Base-by-base conservation (phyloP, 139 green algal species). In the Chlorella ohadii region DNA sequence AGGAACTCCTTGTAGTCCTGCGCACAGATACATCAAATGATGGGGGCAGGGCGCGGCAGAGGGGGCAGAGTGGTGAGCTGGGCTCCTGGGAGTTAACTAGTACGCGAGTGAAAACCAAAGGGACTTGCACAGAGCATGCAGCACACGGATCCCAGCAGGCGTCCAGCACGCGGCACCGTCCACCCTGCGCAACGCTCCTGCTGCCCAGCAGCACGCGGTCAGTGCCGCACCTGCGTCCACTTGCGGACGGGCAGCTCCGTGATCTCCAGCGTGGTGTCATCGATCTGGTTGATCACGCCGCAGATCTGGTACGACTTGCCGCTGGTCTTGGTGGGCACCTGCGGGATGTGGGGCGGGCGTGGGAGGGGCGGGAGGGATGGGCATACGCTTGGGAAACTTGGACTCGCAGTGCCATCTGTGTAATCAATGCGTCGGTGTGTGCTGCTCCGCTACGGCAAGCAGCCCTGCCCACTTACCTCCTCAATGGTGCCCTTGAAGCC, bases 1-100 rank as follows among this genome's bases (percentile, higher is more conserved):
- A 99, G 87, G 78, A 98, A 98, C 87, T 99, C 97, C 91, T 99
- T 99, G 93, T 99, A 99, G 89, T 98, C 95, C 84, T 90, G 87
- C 31, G n/a, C 23, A 25, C n/a, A n/a, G n/a, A n/a, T n/a, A n/a
- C n/a, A n/a, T n/a, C n/a, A n/a, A n/a, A n/a, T n/a, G n/a, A 23
- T 28, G 73, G 4, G 56, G 74, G 13, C 20, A 1, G 34, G 4
- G 72, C 15, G 38, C 28, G 44, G 28, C n/a, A 41, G 28, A 28
- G 41, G 19, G 13, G 38, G 51, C 28, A 2, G 41, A 63, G 25
- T 16, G 12, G 4, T 70, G 28, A n/a, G n/a, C n/a, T n/a, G n/a
- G n/a, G n/a, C n/a, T n/a, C n/a, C n/a, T n/a, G n/a, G n/a, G n/a
- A n/a, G n/a, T n/a, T n/a, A n/a, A n/a, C n/a, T n/a, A n/a, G n/a